A percentile compares a stretch with the other conserved stretches of the same genome.
Conservation (phyloP, 2,329 filamentous ascomycete species). For the Neonectria faginata region DNA sequence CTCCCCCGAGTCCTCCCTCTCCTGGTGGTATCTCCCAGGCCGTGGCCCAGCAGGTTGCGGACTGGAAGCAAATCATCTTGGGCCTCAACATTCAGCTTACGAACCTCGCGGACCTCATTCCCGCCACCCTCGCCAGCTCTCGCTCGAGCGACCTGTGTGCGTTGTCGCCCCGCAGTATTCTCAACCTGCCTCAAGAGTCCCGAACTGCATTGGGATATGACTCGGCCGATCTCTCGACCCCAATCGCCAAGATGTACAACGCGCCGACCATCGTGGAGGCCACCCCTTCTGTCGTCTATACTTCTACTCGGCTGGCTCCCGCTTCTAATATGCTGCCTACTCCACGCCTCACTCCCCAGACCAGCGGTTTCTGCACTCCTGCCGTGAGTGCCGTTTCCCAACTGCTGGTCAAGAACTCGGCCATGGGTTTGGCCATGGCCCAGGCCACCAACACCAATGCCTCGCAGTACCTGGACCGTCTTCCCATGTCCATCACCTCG, state of each 20-base stretch:
- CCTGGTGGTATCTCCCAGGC: conserved; percentile 59
- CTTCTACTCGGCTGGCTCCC: conserved; percentile 62
- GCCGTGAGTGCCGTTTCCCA: conserved; percentile 66
- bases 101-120: conserved; percentile 67
- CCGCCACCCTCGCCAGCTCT: conserved; percentile 47
- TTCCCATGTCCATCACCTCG: conserved; percentile 60
- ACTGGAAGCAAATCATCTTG: conserved; percentile 71
- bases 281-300: conserved; percentile 56
- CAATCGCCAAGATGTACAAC: conserved; percentile 53
- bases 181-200: conserved; percentile 57
- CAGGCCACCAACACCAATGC: conserved; percentile 62
- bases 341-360: conserved; percentile 68
- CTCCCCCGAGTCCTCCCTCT: conserved; percentile 72
- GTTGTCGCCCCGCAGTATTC: conserved; percentile 57
- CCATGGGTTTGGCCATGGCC: conserved; percentile 71
- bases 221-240: conserved; percentile 54
- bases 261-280: conserved; percentile 63
- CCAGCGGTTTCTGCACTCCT: conserved; percentile 69
- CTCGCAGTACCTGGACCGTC: conserved; percentile 65
- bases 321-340: conserved; percentile 68
- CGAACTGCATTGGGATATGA: conserved; percentile 51
- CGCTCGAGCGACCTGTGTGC: conserved; percentile 52
- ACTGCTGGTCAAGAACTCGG: conserved; percentile 62
- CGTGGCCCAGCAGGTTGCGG: conserved; percentile 60
- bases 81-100: conserved; percentile 67